Evolutionary conservation across 1,139 yeast species (phyloP).

Genomic region (Hemisphaericaspora xylofermentans): DNA sequence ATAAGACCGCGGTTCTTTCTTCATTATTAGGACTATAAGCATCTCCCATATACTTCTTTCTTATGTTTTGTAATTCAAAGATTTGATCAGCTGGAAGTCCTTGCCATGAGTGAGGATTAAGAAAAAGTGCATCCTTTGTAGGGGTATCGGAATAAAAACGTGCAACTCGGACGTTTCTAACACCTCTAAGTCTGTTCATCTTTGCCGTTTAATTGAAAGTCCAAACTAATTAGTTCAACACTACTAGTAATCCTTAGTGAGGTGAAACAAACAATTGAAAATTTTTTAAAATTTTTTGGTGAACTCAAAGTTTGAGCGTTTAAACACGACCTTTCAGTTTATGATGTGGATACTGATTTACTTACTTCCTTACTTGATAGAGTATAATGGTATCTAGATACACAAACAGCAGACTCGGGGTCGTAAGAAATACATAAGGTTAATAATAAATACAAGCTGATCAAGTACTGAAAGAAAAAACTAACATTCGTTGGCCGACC

Average conservation of each 20-base stretch:
- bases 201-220: not conserved
- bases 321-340: not conserved
- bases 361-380: too few relatives aligned
- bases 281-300: not conserved
- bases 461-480: too few relatives aligned
- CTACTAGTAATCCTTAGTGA: not conserved
- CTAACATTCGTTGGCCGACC: not conserved
- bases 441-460: not conserved
- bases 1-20: conserved; percentile 46
- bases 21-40: conserved; percentile 54
- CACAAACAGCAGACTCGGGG: too few relatives aligned
- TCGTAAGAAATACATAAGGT: not conserved
- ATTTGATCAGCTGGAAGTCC: conserved; percentile 65
- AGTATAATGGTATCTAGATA: too few relatives aligned
- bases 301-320: not conserved
- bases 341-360: too few relatives aligned
- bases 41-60: conserved; percentile 57
- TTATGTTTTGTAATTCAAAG: conserved; percentile 57
- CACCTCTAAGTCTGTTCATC: conserved; percentile 5
- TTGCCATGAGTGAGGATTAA: conserved; percentile 67
- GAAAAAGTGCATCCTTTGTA: conserved; percentile 28
- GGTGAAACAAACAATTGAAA: not conserved
- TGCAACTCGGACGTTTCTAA: not conserved
- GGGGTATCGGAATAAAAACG: conserved; percentile 17
- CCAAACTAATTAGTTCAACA: not conserved